A percentile compares a stretch with the other conserved stretches of the same genome.
These are phyloP conservation scores for Kalanchoe fedtschenkoi DNA, from an alignment of 164 flowering plant genomes.

Conservation along the genomic window DNA sequence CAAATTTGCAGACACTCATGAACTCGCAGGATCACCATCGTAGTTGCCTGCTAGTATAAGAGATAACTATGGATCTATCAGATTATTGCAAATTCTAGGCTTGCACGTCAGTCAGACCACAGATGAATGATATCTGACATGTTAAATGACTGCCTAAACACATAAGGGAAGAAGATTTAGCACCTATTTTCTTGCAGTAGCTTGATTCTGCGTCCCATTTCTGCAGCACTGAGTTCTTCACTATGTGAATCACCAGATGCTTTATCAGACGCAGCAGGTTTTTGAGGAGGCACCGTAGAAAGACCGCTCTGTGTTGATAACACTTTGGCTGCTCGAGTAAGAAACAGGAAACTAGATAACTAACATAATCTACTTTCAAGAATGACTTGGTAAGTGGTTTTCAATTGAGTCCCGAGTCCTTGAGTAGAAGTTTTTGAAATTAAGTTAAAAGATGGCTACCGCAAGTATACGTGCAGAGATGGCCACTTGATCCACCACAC, in stretches of 20 bases:
- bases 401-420: not conserved
- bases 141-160: not conserved
- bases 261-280: conserved; percentile 21
- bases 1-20: not conserved
- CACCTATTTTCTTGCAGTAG: conserved; percentile 66
- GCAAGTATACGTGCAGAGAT: not conserved
- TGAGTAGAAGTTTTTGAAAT: not conserved
- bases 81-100: not conserved
- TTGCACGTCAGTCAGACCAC: not conserved
- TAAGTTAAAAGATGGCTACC: not conserved
- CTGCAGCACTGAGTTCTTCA: conserved; percentile 59
- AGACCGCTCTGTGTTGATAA: conserved; percentile 25
- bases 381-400: not conserved
- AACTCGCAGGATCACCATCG: not conserved
- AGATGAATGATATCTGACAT: not conserved
- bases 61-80: not conserved
- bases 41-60: not conserved
- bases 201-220: conserved; percentile 58
- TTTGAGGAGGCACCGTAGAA: conserved; percentile 15
- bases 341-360: not conserved
- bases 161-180: not conserved
- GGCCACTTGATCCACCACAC: not conserved
- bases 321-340: conserved; percentile 23
- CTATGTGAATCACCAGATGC: conserved; percentile 18
- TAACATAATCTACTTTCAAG: not conserved